Evolutionary conservation across 176 grass and related monocot species (phyloP).

Genomic region (Poa pratensis): DNA sequence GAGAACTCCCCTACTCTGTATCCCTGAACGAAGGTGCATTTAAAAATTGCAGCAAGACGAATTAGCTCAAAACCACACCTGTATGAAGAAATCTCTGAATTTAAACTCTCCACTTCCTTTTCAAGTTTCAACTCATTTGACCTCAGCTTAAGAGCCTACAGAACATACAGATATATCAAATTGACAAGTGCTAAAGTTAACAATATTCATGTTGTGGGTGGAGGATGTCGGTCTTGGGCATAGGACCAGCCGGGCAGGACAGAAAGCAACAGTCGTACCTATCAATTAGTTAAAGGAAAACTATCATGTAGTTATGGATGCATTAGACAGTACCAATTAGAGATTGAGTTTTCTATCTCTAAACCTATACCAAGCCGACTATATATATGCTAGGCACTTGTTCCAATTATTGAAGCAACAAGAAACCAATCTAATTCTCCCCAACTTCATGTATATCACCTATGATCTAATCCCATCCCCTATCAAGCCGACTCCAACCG

Average conservation of each 20-base stretch:
- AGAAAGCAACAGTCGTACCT: background rate
- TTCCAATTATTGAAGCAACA: background rate
- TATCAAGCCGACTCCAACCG: background rate
- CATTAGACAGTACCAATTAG: background rate
- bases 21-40: background rate
- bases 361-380: background rate
- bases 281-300: background rate
- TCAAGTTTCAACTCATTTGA: conserved; percentile 97
- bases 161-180: conserved; percentile 39
- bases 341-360: background rate
- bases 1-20: conserved; percentile 1
- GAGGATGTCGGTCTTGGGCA: background rate
- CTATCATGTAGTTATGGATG: background rate
- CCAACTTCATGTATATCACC: background rate
- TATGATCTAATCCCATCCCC: conserved; percentile 2
- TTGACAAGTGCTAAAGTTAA: background rate
- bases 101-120: conserved; percentile 80
- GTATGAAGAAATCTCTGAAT: conserved; percentile 84
- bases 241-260: background rate
- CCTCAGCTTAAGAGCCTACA: conserved; percentile 94
- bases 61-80: conserved; percentile 57
- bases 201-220: background rate
- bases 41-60: conserved; percentile 14
- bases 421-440: conserved; percentile 1
- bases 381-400: background rate